phyloP scores from a whole-genome alignment of 495 filamentous ascomycete species.

The Pseudevernia furfuracea region DNA sequence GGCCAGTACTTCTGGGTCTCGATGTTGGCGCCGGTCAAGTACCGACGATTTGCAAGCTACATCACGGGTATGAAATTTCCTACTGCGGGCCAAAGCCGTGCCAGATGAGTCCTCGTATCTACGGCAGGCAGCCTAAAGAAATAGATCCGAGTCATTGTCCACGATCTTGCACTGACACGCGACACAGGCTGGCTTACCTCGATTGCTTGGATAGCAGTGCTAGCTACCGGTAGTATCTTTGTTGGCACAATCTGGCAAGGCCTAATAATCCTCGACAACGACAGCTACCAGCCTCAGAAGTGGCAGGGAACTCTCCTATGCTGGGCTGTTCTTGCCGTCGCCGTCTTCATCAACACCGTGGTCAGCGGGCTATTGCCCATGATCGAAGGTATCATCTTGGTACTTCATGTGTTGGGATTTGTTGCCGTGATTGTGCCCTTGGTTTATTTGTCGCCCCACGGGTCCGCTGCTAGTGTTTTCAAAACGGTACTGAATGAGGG shows the following conservation, averaged over 20 bases:
- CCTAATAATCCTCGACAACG: conserved; percentile 32
- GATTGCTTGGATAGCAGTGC: conserved; percentile 33
- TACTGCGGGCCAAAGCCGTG: neutral
- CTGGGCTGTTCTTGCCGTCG: conserved; percentile 34
- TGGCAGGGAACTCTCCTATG: conserved; percentile 39
- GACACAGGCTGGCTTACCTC: conserved; percentile 30
- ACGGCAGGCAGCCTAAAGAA: neutral
- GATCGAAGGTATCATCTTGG: conserved; percentile 35
- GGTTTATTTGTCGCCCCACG: conserved; percentile 40
- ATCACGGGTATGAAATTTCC: conserved; percentile 29
- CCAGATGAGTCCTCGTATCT: neutral
- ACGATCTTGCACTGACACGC: neutral
- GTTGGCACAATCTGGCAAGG: conserved; percentile 38
- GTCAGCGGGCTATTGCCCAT: conserved; percentile 36
- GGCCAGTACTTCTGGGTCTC: conserved; percentile 41
- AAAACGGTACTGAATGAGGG: conserved; percentile 40
- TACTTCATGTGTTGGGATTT: conserved; percentile 42
- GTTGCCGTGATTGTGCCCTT: conserved; percentile 45
- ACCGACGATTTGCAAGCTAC: conserved; percentile 33
- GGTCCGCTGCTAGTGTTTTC: conserved; percentile 34
- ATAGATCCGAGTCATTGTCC: neutral
- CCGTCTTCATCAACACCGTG: conserved; percentile 36
- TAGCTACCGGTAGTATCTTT: conserved; percentile 33
- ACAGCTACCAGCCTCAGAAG: conserved; percentile 27
- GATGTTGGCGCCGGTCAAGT: conserved; percentile 33